A percentile compares a stretch with the other conserved stretches of the same genome.
These are phyloP conservation scores for Schoenoplectus tabernaemontani DNA, from an alignment of 202 grass and related monocot species.

Conservation along the genomic window DNA sequence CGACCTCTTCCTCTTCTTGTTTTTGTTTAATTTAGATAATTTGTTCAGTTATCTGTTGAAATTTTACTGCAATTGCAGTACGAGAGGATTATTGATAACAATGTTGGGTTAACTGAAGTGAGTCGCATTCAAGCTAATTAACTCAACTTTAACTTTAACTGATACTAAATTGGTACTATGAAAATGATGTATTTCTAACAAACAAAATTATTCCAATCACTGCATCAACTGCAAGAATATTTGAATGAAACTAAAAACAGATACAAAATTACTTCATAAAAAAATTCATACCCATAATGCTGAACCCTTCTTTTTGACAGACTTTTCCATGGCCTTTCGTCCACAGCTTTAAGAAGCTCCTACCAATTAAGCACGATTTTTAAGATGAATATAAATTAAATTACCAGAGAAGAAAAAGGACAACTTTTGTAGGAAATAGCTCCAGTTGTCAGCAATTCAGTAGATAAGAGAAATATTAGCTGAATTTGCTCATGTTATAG, in stretches of 20 bases:
- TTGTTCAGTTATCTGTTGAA: background rate
- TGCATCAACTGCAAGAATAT: background rate
- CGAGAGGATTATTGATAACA: background rate
- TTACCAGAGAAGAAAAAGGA: background rate
- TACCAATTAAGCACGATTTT: conserved; percentile 20
- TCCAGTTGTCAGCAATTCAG: too few species aligned
- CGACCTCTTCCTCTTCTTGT: too few species aligned
- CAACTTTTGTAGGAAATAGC: background rate
- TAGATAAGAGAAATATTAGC: background rate
- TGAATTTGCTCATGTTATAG: background rate
- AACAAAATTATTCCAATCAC: background rate
- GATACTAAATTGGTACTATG: background rate
- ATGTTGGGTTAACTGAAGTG: background rate
- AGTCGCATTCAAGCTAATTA: background rate
- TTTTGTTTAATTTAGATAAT: background rate
- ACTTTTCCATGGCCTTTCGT: conserved; percentile 53
- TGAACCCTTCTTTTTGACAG: conserved; percentile 86
- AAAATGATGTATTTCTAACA: background rate
- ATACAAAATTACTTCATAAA: conserved; percentile 76
- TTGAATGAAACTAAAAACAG: conserved; percentile 20
- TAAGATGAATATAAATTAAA: background rate
- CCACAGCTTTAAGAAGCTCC: conserved; percentile 75
- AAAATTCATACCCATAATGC: conserved; percentile 93
- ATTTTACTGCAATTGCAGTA: background rate
- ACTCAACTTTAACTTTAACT: background rate